Evolutionary conservation across 805 yeast genomes (phyloP), one percentile per base, ranked within the genome.

Genomic region (Debaryomyces hansenii): DNA sequence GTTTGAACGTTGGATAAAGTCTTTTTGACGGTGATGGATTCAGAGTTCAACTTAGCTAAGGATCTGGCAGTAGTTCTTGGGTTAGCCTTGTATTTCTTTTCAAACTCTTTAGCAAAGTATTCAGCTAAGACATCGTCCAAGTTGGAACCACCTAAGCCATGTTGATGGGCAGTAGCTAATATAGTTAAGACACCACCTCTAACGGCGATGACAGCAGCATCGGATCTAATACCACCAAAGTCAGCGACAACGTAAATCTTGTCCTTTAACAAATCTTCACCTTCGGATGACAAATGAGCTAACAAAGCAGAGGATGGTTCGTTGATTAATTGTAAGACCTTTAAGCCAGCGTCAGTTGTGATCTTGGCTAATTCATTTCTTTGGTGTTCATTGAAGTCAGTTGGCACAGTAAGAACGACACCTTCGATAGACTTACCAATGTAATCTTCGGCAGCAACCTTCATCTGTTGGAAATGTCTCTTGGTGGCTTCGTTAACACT

Each of bases 111-210:
- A 52, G 97, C 94, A 57, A 94, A 88, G 72, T 75, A 84, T 61
- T 88, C 94, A 57, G 84, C 78, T 53, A 94, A 78, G 31, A 87
- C 84, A 47, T 75, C 82, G 67, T 94, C 99, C 59, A 94, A 78
- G 64, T 82, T 75, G 58, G 83, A 86, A 67, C 99, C 99, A 62
- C 98, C 98, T 50, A 94, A 79, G 45, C 80, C 83, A 57, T 75
- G 75, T 66, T 88, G 87, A 63, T 90, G 96, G 48, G 83, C 82
- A 54, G 97, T 89, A 49, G 96, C 85, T 57, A 94, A 77, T 40
- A 90, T 76, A 46, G 99, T 92, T 72, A 88, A 78, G 56, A 94
- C 81, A 60, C 99, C 99, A 53, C 96, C 96, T 75, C 97, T 84
- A 44, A 85, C 87, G 35, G 97, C 84, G 59, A 94, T 75, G 42